Conservation (phyloP, 2,329 filamentous ascomycete genomes). For the Ascomycota sp. region DNA sequence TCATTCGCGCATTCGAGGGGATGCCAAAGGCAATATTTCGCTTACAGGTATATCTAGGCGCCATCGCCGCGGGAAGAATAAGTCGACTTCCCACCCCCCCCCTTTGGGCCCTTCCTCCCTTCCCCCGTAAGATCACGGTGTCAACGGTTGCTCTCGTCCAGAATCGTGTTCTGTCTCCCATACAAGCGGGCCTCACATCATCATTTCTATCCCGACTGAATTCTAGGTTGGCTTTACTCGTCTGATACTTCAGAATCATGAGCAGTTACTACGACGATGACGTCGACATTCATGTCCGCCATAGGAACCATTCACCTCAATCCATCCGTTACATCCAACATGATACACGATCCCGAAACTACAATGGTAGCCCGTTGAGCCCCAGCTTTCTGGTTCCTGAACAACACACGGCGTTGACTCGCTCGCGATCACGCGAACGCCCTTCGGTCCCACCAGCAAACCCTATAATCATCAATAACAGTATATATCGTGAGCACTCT, state of each 20-base stretch:
- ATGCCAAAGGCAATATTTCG: too few relatives aligned
- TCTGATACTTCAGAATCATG: background rate
- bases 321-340: constrained; percentile 24
- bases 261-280: constrained; percentile 27
- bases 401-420: constrained; percentile 20
- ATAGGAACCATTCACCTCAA: constrained; percentile 17
- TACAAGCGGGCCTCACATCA: too few relatives aligned
- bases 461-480: constrained; percentile 36
- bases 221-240: too few relatives aligned
- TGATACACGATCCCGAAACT: constrained; percentile 14
- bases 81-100: too few relatives aligned
- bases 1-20: too few relatives aligned
- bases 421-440: constrained; percentile 16
- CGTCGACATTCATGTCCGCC: constrained; percentile 26
- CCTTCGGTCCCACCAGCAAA: constrained; percentile 18
- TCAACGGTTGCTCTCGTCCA: too few relatives aligned
- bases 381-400: constrained; percentile 23
- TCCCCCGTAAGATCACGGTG: too few relatives aligned
- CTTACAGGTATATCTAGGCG: too few relatives aligned
- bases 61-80: too few relatives aligned
- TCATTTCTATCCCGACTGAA: too few relatives aligned
- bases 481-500: constrained; percentile 26
- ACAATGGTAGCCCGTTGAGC: constrained; percentile 18
- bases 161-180: too few relatives aligned
- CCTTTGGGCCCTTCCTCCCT: too few relatives aligned